These are phyloP conservation scores for Chytriomyces hyalinus DNA, from an alignment of 192 early-diverging fungal species.

Conservation along the genomic window DNA sequence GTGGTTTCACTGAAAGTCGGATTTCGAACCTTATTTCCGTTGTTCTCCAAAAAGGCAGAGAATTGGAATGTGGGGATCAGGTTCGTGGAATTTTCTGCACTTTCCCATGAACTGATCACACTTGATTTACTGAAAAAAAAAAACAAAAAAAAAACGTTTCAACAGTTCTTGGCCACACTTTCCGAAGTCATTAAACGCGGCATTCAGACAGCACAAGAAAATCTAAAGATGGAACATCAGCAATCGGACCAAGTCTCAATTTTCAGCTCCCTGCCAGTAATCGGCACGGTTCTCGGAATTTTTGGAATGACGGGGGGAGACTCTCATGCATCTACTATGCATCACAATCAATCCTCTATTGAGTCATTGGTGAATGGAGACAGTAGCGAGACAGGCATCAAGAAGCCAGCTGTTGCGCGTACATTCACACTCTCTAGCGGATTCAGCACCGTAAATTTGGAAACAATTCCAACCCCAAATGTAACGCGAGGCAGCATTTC, in stretches of 20 bases:
- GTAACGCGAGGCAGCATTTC: neutral
- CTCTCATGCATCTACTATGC: neutral
- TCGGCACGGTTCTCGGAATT: slow-evolving; percentile 29
- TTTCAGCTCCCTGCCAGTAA: slow-evolving; percentile 17
- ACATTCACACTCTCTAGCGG: slow-evolving; percentile 9
- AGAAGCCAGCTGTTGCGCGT: neutral
- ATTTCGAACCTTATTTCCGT: neutral
- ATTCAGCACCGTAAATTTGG: neutral
- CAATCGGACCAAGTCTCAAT: slow-evolving; percentile 16
- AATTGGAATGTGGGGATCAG: slow-evolving; percentile 23
- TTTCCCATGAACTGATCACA: neutral
- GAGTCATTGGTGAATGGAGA: neutral
- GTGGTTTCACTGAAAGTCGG: neutral
- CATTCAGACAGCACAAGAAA: slow-evolving; percentile 19
- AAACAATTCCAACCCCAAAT: neutral
- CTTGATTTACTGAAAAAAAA: neutral
- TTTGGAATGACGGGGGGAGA: slow-evolving; percentile 13
- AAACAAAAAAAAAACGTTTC: neutral
- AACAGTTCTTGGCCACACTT: slow-evolving; percentile 23
- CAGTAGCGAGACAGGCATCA: neutral
- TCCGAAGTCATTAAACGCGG: slow-evolving; percentile 20
- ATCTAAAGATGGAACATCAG: slow-evolving; percentile 7
- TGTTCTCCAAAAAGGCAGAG: slow-evolving; percentile 17
- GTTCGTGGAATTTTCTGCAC: neutral
- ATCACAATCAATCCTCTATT: neutral